Evolutionary conservation across 345 rosid species (phyloP).

Genomic region (Citrus medica): DNA sequence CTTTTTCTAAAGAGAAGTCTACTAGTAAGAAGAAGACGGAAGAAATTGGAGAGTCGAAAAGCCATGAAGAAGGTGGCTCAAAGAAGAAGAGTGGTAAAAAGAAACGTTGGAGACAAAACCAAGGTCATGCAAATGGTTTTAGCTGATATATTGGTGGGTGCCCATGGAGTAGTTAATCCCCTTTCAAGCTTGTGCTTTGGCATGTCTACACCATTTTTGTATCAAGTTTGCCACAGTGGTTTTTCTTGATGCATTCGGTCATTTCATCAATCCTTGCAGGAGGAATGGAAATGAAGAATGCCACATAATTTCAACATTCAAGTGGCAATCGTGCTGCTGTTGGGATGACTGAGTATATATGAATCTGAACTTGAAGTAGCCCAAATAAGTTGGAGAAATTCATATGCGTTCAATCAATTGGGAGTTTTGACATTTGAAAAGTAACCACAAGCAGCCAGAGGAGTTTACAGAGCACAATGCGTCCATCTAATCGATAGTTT

Average conservation of each 20-base stretch:
- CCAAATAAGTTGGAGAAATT: not conserved
- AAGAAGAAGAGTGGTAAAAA: constrained; percentile 30
- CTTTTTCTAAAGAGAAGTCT: constrained; percentile 39
- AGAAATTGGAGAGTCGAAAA: constrained; percentile 23
- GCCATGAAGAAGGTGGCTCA: constrained; percentile 22
- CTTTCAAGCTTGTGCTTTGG: not conserved
- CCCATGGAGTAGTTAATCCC: constrained; percentile 3
- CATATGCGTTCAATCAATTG: too few relatives aligned
- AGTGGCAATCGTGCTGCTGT: too few relatives aligned
- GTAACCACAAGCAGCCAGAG: not conserved
- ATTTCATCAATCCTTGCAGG: not conserved
- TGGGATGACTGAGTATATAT: not conserved
- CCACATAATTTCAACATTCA: not conserved
- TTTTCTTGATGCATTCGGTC: not conserved
- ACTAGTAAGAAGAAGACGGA: constrained; percentile 32
- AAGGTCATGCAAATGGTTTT: constrained; percentile 14
- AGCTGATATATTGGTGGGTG: constrained; percentile 9
- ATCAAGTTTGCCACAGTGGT: not conserved
- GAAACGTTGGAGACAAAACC: constrained; percentile 20
- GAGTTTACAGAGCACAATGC: too few relatives aligned
- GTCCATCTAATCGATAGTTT: not conserved
- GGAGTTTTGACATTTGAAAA: too few relatives aligned
- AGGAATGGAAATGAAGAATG: not conserved
- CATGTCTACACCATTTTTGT: not conserved
- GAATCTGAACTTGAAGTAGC: not conserved